Conservation (phyloP, 2,329 filamentous ascomycete genomes). For the Xylariomycetidae sp. region DNA sequence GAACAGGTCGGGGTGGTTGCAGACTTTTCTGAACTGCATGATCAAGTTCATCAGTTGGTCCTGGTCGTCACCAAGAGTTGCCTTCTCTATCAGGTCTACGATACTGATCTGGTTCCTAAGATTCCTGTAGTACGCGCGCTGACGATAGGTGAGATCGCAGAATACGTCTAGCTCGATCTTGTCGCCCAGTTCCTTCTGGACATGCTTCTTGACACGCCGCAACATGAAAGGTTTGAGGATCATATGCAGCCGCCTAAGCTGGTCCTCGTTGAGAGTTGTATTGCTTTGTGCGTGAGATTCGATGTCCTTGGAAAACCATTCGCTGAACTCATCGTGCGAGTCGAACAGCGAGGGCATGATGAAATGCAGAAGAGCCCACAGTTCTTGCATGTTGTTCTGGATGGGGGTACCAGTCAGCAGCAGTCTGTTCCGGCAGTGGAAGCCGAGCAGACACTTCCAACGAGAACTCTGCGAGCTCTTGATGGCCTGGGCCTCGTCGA, state of each 20-base stretch:
- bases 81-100: slow-evolving; percentile 97
- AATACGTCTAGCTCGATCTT: slow-evolving; percentile 97
- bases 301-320: slow-evolving; percentile 94
- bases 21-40: slow-evolving; percentile 99
- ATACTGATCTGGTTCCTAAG: slow-evolving; percentile 96
- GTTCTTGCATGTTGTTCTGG: slow-evolving; percentile 99
- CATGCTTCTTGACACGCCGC: slow-evolving; percentile 98
- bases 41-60: slow-evolving; percentile 98
- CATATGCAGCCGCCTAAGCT: slow-evolving; percentile 95
- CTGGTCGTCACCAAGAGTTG: slow-evolving; percentile 86
- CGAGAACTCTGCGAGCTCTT: slow-evolving; percentile 95
- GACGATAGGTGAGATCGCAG: slow-evolving; percentile 94
- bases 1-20: slow-evolving; percentile 96
- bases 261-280: slow-evolving; percentile 98
- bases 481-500: slow-evolving; percentile 97
- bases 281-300: slow-evolving; percentile 98
- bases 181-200: slow-evolving; percentile 97
- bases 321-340: slow-evolving; percentile 86
- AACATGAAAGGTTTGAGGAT: slow-evolving; percentile 99
- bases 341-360: slow-evolving; percentile 99
- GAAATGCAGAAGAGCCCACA: slow-evolving; percentile 97
- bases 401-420: slow-evolving; percentile 95
- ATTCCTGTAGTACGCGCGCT: slow-evolving; percentile 88
- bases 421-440: slow-evolving; percentile 92
- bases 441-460: slow-evolving; percentile 92